Conservation (phyloP, 208 protist genomes). For the Leishmania tropica region DNA sequence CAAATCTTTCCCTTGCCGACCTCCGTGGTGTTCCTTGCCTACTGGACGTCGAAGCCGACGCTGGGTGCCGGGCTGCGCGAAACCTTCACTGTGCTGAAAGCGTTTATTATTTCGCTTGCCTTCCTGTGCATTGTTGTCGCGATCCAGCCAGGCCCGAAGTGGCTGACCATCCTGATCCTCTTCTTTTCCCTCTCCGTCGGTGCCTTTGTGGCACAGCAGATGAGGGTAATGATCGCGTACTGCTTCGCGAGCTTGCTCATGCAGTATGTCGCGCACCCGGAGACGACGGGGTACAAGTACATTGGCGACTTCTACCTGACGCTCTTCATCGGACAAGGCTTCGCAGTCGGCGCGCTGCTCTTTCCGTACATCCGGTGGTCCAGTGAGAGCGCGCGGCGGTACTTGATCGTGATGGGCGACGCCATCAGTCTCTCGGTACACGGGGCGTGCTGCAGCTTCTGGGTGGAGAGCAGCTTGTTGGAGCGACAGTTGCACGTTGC, state of each 20-base stretch:
- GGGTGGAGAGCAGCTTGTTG: slow-evolving; percentile 54
- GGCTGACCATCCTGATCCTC: slow-evolving; percentile 73
- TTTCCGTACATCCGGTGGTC: slow-evolving; percentile 88
- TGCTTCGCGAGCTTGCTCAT: slow-evolving; percentile 69
- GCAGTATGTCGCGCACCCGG: slow-evolving; percentile 64
- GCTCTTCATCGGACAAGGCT: slow-evolving; percentile 68
- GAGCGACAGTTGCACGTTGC: slow-evolving; percentile 78
- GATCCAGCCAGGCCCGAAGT: slow-evolving; percentile 51
- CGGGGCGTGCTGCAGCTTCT: slow-evolving; percentile 77
- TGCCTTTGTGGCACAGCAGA: slow-evolving; percentile 73
- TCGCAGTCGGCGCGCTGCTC: slow-evolving; percentile 77
- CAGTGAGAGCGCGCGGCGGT: slow-evolving; percentile 72
- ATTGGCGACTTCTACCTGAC: slow-evolving; percentile 77
- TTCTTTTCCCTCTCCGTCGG: slow-evolving; percentile 61
- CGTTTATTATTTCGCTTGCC: slow-evolving; percentile 62
- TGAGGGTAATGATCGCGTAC: slow-evolving; percentile 78
- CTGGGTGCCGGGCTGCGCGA: slow-evolving; percentile 81
- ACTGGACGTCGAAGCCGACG: slow-evolving; percentile 85
- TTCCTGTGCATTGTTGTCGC: slow-evolving; percentile 67
- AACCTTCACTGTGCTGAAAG: slow-evolving; percentile 71
- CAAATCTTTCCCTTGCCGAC: slow-evolving; percentile 74
- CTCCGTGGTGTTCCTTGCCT: slow-evolving; percentile 77
- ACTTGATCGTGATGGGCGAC: slow-evolving; percentile 70
- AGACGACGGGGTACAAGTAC: slow-evolving; percentile 58
- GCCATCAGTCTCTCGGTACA: slow-evolving; percentile 82